Evolutionary conservation across 768 basidiomycete species (phyloP), one percentile per base, ranked within the genome.

Genomic region (Lentinula sp.): DNA sequence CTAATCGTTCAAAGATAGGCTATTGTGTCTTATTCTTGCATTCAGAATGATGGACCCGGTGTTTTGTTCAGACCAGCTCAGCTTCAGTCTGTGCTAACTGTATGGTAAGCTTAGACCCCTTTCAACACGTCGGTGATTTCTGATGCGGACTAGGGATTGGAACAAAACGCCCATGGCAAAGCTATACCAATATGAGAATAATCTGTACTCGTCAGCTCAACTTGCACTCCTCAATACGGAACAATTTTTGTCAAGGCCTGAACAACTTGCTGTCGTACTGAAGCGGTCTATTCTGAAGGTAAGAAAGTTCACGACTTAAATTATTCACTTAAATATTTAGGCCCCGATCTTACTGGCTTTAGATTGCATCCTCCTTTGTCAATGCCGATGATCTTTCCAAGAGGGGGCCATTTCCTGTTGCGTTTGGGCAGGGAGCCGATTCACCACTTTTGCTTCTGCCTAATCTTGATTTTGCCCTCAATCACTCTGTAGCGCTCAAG

Each of bases 351-450:
- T 35, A 32, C 49, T 54, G 5, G 11, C 18, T 56, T 16, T 65
- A 84, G 84, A 60, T 84, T 46, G 70, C 72, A 18, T 69, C 73
- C 35, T 81, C 78, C 62, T 84, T 84, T 70, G 62, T 70, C 15
- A 65, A 70, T 9, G 32, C 31, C 13, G 49, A 56, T 23, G 40
- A 43, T n/a, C 23, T 43, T 28, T 4, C 28, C 37, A 16, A 35
- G 15, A 18, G 11, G 5, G 16, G 2, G 6, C 10, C 40, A 16
- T 21, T 57, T 18, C 35, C 13, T 8, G 42, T 45, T 6, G 3
- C 34, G 21, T 11, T 56, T 11, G 54, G 28, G 39, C 35, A 37
- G 18, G 23, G 18, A n/a, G 39, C 23, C 39, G 23, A 40, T 35
- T 53, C 37, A 7, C 51, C 51, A 42, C 21, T 5, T 13, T 31